These are phyloP conservation scores for Candida michaelii DNA, from an alignment of 805 yeast species.

Conservation along the genomic window DNA sequence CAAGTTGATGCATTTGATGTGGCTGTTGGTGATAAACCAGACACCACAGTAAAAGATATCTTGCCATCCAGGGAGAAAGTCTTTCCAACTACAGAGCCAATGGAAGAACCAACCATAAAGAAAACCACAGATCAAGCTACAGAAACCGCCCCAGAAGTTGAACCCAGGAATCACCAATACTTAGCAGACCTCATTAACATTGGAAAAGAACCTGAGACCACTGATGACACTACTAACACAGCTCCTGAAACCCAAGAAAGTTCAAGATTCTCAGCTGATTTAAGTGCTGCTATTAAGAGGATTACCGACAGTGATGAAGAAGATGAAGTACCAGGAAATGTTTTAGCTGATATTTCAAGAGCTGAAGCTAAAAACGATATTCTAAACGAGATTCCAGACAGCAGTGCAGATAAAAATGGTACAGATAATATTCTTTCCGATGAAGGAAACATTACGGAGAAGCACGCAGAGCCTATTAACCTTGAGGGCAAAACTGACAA, in stretches of 20 bases:
- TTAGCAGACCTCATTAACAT: conserved; percentile 14
- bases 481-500: not conserved
- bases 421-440: too few species aligned
- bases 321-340: not conserved
- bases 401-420: too few species aligned
- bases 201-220: conserved; percentile 8
- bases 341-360: too few species aligned
- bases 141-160: not conserved
- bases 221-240: conserved; percentile 10
- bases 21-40: too few species aligned
- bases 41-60: too few species aligned
- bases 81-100: too few species aligned
- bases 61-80: too few species aligned
- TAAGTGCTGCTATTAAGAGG: conserved; percentile 16
- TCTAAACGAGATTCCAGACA: too few species aligned
- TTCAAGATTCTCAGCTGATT: conserved; percentile 15
- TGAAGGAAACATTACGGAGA: too few species aligned
- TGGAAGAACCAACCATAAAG: too few species aligned
- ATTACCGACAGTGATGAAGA: conserved; percentile 12
- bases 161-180: conserved; percentile 4
- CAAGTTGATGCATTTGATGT: not conserved
- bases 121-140: not conserved
- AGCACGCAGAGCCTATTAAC: too few species aligned
- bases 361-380: too few species aligned
- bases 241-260: conserved; percentile 13